These are phyloP conservation scores for Ogataea kodamae DNA, from an alignment of 805 yeast species.

Conservation along the genomic window DNA sequence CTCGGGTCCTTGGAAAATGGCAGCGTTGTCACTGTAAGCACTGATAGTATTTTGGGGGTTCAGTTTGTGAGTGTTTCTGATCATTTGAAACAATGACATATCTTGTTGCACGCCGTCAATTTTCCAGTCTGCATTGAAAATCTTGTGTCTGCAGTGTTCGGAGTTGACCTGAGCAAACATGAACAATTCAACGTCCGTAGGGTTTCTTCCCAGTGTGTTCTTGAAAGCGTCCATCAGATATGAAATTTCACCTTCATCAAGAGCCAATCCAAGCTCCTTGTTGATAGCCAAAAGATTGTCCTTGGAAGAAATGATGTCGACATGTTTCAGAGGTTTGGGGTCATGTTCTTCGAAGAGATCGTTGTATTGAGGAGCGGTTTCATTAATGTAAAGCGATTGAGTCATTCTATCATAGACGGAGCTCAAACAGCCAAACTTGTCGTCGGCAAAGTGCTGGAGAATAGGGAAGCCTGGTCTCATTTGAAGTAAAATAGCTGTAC, in stretches of 20 bases:
- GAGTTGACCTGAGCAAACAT: slow-evolving; percentile 99
- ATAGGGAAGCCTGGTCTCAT: slow-evolving; percentile 71
- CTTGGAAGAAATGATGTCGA: slow-evolving; percentile 56
- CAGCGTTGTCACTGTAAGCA: slow-evolving; percentile 97
- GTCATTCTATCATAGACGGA: slow-evolving; percentile 94
- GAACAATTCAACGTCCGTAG: slow-evolving; percentile 95
- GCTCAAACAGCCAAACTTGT: slow-evolving; percentile 52
- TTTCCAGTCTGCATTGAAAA: slow-evolving; percentile 97
- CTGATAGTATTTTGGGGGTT: slow-evolving; percentile 81
- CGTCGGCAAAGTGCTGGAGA: slow-evolving; percentile 48
- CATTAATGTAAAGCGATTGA: slow-evolving; percentile 56
- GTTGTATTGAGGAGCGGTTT: slow-evolving; percentile 56
- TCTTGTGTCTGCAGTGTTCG: slow-evolving; percentile 98
- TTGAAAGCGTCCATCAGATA: slow-evolving; percentile 83
- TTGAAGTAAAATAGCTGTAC: slow-evolving; percentile 68
- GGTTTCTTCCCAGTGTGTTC: slow-evolving; percentile 73
- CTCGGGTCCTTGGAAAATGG: slow-evolving; percentile 82
- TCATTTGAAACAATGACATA: slow-evolving; percentile 84
- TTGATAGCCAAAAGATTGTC: slow-evolving; percentile 73
- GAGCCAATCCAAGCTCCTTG: slow-evolving; percentile 83
- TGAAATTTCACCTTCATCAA: slow-evolving; percentile 89
- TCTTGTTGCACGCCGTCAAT: slow-evolving; percentile 79
- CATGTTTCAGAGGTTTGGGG: slow-evolving; percentile 80
- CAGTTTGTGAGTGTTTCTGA: slow-evolving; percentile 83
- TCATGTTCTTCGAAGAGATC: slow-evolving; percentile 74